Base-by-base conservation (phyloP, 148 eudicot species). In the Silene latifolia region DNA sequence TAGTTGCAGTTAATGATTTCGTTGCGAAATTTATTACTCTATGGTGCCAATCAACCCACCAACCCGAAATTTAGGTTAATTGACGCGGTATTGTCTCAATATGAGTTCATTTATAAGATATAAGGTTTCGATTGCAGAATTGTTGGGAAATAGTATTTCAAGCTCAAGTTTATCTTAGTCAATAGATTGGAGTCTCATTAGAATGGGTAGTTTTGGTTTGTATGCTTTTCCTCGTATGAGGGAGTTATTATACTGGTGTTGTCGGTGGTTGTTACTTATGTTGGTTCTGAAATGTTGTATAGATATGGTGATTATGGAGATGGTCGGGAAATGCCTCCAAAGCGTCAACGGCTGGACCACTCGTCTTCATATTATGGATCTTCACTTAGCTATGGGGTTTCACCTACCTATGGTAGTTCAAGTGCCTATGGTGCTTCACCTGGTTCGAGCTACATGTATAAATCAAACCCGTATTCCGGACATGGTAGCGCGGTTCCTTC, bases 311-410 rank as follows among this genome's bases (percentile, higher is more conserved):
- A 88, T 79, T 73, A 80, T 69, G 86, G 85, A 4, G 97, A 93
- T 80, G 92, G 89, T 19, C 88, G 90, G 29, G 93, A 91, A 79
- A 86, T 88, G 87, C 89, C 85, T 61, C 82, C 93, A 35, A 93
- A 93, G 79, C 82, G 98, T 67, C 98, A 89, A 62, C 74, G 97
- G 32, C 27, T 93, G 83, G 98, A 93, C 77, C 92, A 89, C 61
- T 88, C 93, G 29, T 76, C 93, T 68, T 79, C 97, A 4, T 93
- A 84, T 76, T 91, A 88, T 77, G 91, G 89, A 24, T 76, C 91
- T 64, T 79, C 89, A 53, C 74, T 89, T 19, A 86, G 84, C 35
- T 77, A 77, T 51, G 80, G 74, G 39, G 63, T 89, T 39, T 78
- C 90, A 23, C 74, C 91, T 23, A 86, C 57, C 10, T 91, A 88